Evolutionary conservation across 257 asterid genomes (phyloP), one percentile per base, ranked within the genome.

Genomic region (Nemophila menziesii): DNA sequence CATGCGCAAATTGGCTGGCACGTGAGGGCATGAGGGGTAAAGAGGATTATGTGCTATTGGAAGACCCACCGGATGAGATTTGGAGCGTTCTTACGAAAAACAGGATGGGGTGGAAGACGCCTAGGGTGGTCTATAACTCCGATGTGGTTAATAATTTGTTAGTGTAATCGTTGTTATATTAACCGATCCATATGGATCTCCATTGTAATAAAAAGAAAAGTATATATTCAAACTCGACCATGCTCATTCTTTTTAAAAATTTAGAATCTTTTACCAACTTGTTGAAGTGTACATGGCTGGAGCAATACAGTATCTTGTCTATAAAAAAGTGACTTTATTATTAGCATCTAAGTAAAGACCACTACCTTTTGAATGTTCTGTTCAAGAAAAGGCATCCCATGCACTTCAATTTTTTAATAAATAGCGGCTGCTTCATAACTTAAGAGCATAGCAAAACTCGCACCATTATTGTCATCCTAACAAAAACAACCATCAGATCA

Each of bases 261-360:
- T 29, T 29, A 16, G 44, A 49, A 37, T 43, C 33, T 50, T 5
- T 52, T 19, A 29, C 55, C 63, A 62, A 49, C 54, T 55, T 50
- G 64, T 46, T 44, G 42, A 37, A 36, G n/a, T 41, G 56, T 44
- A 51, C 36, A 29, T 29, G 36, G 8, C 26, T 33, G 33, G 53
- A 63, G 46, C 56, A 51, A 41, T 33, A 41, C 18, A 48, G 69
- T 51, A 63, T 56, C 65, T 46, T n/a, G 0, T 34, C 15, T 37
- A 22, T 11, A 12, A 18, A n/a, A 64, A 58, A 54, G 56, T 46
- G 46, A 39, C 62, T 59, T 65, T 58, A 52, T 23, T 27, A 41
- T 59, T 15, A 36, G 63, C 59, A 60, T 60, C 67, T 49, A 33
- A 39, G 37, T 34, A 40, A 65, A 65, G 60, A 39, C 50, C 64